Percentiles rank a stretch among this genome's conserved stretches.
phyloP scores from a whole-genome alignment of 2,329 filamentous ascomycete genomes.

The Trichophyton equinum region DNA sequence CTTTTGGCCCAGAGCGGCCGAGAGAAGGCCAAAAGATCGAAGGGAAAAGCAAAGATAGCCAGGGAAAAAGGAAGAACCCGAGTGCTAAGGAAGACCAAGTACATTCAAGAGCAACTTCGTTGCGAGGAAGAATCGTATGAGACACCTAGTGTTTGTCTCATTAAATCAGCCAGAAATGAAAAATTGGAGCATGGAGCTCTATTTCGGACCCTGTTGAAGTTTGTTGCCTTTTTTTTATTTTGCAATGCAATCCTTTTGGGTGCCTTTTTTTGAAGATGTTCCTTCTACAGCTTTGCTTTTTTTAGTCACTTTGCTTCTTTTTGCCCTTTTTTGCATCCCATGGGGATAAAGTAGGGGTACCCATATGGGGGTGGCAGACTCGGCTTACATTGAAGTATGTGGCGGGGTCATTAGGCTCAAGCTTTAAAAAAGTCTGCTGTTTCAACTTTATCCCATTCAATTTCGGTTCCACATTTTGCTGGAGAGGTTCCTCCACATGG shows the following conservation, averaged over 20 bases:
- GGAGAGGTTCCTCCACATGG: conserved; percentile 4
- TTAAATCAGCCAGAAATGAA: conserved; percentile 1
- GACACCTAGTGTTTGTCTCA: conserved; percentile 4
- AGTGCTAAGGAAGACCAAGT: neutral
- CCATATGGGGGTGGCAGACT: neutral
- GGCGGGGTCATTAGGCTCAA: neutral
- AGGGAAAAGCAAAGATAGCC: neutral
- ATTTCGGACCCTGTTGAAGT: neutral
- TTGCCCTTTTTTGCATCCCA: neutral
- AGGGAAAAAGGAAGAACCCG: neutral
- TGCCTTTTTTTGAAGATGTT: neutral
- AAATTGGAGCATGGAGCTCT: conserved; percentile 4
- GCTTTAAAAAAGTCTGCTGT: neutral
- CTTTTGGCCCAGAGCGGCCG: neutral
- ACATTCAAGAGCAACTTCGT: neutral
- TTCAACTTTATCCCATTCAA: conserved; percentile 4
- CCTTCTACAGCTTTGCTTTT: neutral
- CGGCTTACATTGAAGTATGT: neutral
- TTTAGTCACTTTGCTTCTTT: neutral
- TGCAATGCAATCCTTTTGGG: neutral
- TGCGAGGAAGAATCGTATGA: neutral
- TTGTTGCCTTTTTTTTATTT: neutral
- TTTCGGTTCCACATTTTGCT: conserved; percentile 5
- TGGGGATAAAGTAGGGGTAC: neutral
- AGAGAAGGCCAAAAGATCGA: neutral